A percentile compares a stretch with the other conserved stretches of the same genome.
Evolutionary conservation across 2,329 filamentous ascomycete genomes (phyloP).

Genomic region (Colletotrichum gloeosporioides): DNA sequence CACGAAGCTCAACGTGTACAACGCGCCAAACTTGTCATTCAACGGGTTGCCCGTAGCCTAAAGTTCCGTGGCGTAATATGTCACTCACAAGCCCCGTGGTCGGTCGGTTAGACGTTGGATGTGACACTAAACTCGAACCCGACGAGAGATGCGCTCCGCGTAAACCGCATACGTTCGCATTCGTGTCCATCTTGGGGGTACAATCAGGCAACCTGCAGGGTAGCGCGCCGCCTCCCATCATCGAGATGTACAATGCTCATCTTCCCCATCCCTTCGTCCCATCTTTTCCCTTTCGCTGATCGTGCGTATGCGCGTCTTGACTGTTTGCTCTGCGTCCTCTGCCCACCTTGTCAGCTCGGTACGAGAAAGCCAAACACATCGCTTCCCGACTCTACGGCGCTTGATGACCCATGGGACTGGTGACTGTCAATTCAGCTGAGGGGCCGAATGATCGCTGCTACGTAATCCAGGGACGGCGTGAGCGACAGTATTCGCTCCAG

Average conservation of each 20-base stretch:
- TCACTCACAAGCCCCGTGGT: not conserved
- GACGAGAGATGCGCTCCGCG: conserved; percentile 5
- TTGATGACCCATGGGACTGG: conserved; percentile 12
- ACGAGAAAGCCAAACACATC: conserved; percentile 1
- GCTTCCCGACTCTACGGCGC: not conserved
- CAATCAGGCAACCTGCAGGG: conserved; percentile 9
- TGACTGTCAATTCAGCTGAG: conserved; percentile 15
- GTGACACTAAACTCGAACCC: conserved; percentile 4
- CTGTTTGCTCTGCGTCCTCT: not conserved
- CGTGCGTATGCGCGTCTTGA: not conserved
- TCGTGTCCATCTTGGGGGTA: conserved; percentile 1
- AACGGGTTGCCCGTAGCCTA: not conserved
- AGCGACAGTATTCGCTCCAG: no score
- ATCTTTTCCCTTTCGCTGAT: conserved; percentile 2
- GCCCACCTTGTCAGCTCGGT: not conserved
- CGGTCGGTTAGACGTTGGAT: not conserved
- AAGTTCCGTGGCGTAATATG: not conserved
- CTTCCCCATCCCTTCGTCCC: not conserved
- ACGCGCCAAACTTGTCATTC: not conserved
- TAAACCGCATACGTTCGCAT: conserved; percentile 7
- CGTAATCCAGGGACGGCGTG: conserved; percentile 5
- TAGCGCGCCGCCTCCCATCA: not conserved
- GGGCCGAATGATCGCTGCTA: conserved; percentile 13
- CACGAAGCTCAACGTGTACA: not conserved
- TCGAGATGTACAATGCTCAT: conserved; percentile 4